Base-by-base conservation (phyloP, 2,329 filamentous ascomycete genomes). In the Aspergillus caelatus region DNA sequence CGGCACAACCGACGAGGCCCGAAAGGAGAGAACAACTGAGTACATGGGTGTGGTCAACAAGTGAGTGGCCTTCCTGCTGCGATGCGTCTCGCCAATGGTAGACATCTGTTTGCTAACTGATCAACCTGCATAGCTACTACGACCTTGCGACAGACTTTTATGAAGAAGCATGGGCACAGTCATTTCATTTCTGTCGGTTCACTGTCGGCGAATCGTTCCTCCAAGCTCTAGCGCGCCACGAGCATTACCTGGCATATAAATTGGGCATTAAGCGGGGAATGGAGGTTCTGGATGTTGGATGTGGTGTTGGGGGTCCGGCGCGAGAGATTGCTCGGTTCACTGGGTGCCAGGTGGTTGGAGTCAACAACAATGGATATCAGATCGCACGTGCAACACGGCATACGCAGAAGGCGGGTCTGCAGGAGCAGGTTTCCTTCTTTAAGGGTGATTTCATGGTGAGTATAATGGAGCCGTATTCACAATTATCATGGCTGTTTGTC, bases 351-450 rank as follows among this genome's bases (percentile, higher is more conserved):
- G 86, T 97, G 67, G 90, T 92, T 26, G 94, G 94, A 52, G 82
- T 97, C 77, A 98, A 97, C 88, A 97, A 97, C 88, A 97, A 97
- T 80, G 92, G 97, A 82, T 98, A 98, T 84, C 94, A 98, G 82
- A 96, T 98, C 69, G 88, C 97, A 77, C 91, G 94, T 68, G 94
- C 93, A 21, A 93, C 88, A 14, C 83, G 85, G 60, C 96, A 97
- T 76, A 92, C 93, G 3, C 80, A 85, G 64, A 92, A 92, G 80
- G 92, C 95, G 80, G 89, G 89, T 59, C 83, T 97, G 56, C 85
- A 89, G 0, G 79, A 91, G 73, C 92, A 96, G 82, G 83, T 97
- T 68, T 85, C 85, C 64, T 97, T 92, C 73, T 89, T 92, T 74
- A 97, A 97, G 86, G 94, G 93, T 61, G 94, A 97, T 76, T 98